A percentile compares a stretch with the other conserved stretches of the same genome.
These are phyloP conservation scores for Heracleum sosnowskyi DNA, from an alignment of 129 eudicot species.

Conservation along the genomic window DNA sequence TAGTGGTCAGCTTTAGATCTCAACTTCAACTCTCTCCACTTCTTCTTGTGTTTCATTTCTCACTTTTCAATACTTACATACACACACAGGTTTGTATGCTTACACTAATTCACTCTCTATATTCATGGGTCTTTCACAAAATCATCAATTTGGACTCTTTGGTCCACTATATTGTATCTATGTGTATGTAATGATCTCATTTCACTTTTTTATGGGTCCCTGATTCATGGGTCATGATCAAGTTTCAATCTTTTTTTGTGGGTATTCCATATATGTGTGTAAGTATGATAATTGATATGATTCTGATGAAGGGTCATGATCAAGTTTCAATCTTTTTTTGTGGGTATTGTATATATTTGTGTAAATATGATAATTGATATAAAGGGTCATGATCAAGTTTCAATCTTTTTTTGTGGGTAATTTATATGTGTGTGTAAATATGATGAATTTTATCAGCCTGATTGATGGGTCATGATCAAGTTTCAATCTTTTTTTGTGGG, in stretches of 20 bases:
- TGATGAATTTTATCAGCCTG: background rate
- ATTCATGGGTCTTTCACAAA: background rate
- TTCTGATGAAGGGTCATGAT: background rate
- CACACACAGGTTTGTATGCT: background rate
- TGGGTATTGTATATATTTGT: background rate
- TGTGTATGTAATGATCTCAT: background rate
- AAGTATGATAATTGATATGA: background rate
- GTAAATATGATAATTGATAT: background rate
- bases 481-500: background rate
- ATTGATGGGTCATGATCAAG: background rate
- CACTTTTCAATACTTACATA: background rate
- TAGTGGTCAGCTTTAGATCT: constrained; percentile 2
- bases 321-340: background rate
- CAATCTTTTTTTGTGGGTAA: background rate
- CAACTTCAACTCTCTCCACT: constrained; percentile 3
- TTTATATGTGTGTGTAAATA: background rate
- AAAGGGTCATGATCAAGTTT: background rate
- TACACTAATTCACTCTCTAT: background rate
- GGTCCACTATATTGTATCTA: background rate
- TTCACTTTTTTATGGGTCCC: background rate
- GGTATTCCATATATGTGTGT: background rate
- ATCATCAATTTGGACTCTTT: constrained; percentile 2
- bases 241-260: background rate
- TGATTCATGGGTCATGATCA: background rate
- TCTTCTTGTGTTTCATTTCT: background rate